Evolutionary conservation across 2,329 filamentous ascomycete genomes (phyloP), one percentile per base, ranked within the genome.

Genomic region (Hypoxylon sp.): DNA sequence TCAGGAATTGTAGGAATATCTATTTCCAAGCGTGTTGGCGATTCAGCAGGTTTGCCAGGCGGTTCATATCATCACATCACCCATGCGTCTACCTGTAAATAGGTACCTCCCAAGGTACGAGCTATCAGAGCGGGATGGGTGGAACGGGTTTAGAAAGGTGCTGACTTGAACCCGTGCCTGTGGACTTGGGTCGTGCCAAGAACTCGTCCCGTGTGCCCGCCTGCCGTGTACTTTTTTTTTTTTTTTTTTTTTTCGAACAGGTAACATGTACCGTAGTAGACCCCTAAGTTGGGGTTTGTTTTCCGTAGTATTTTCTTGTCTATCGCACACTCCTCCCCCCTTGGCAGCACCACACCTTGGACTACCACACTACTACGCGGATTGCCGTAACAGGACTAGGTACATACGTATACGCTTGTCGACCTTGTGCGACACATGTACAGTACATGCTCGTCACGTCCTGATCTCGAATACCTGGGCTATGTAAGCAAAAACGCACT

Each of bases 161-260:
- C 57, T 65, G 55, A 56, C 54, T n/a, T 55, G 63, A 68, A 68
- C 67, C 69, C 67, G 67, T 69, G 55, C 66, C 67, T 66, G 60
- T 69, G 69, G 67, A 55, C 56, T 67, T 66, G 67, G 66, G 67
- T 66, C 64, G 46, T 37, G 67, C 67, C 67, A 70, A 70, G 69
- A 67, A 48, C 38, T 29, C 42, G 56, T 68, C 64, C 65, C 67
- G 64, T 67, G 60, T 43, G 6, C 50, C n/a, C n/a, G 41, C 23
- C 35, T 10, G 27, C 31, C n/a, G 9, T 35, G 15, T 35, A 18
- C n/a, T 17, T 35, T 29, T 8, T 29, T 10, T 29, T 4, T 29
- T 10, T 10, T 4, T 4, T 10, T 29, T 29, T n/a, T n/a, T n/a
- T n/a, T n/a, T n/a, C n/a, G n/a, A n/a, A n/a, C n/a, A n/a, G n/a